Conservation (phyloP, 1,284 basidiomycete species). For the Cerioporus squamosus region DNA sequence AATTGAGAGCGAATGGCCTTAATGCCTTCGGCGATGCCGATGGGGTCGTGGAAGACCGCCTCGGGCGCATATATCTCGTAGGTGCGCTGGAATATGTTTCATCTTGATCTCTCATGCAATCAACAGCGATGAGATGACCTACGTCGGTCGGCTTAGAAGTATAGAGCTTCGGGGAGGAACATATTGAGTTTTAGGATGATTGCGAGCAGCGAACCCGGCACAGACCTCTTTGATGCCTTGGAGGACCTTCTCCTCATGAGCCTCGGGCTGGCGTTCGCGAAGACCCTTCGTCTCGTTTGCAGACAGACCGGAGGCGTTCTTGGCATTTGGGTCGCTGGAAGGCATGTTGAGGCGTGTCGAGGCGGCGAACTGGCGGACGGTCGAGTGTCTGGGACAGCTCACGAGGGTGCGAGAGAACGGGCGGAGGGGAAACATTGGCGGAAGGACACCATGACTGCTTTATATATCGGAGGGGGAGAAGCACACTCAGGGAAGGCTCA, state of each 20-base stretch:
- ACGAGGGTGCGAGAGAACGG: slow-evolving; percentile 1
- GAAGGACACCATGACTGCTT: not conserved
- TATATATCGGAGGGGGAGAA: not conserved
- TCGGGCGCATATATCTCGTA: slow-evolving; percentile 49
- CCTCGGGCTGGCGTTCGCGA: slow-evolving; percentile 40
- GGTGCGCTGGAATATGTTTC: slow-evolving; percentile 37
- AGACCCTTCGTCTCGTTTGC: slow-evolving; percentile 44
- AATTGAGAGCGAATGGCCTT: slow-evolving; percentile 51
- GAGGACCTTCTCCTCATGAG: slow-evolving; percentile 44
- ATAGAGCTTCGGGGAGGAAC: slow-evolving; percentile 40
- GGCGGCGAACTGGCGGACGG: slow-evolving; percentile 3
- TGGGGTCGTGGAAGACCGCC: slow-evolving; percentile 53
- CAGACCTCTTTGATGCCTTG: slow-evolving; percentile 45
- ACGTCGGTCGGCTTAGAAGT: slow-evolving; percentile 47
- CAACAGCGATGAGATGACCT: not conserved
- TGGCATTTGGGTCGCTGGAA: slow-evolving; percentile 27
- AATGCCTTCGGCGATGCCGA: slow-evolving; percentile 50
- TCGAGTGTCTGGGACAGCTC: not conserved
- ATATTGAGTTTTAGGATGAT: not conserved
- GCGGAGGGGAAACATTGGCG: slow-evolving; percentile 13
- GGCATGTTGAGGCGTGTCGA: slow-evolving; percentile 32
- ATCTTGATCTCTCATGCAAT: not conserved
- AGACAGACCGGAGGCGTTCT: slow-evolving; percentile 47
- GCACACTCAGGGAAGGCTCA: not conserved
- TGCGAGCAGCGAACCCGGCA: not conserved